A percentile compares a stretch with the other conserved stretches of the same genome.
These are phyloP conservation scores for Ganoderma meredithae DNA, from an alignment of 1,284 basidiomycete genomes.

Conservation along the genomic window DNA sequence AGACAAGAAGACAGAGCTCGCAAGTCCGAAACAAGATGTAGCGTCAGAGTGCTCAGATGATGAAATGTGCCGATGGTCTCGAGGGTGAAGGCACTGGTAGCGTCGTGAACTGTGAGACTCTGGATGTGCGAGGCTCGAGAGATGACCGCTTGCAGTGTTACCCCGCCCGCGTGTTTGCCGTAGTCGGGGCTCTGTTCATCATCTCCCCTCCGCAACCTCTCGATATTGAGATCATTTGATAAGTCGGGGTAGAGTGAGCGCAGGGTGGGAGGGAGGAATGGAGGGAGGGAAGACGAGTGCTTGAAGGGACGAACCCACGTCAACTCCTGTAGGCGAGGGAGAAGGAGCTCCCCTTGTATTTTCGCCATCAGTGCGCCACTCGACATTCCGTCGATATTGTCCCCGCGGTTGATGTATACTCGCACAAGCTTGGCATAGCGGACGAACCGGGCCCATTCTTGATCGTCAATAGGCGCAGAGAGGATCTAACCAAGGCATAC, in stretches of 20 bases:
- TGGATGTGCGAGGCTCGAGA: background rate
- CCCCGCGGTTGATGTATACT: background rate
- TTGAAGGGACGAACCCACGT: background rate
- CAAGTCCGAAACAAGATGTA: background rate
- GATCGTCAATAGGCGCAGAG: background rate
- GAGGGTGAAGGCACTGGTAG: background rate
- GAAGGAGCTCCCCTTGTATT: background rate
- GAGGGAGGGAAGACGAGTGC: conserved; percentile 1
- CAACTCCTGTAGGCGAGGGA: background rate
- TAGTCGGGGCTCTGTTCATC: background rate
- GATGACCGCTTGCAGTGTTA: background rate
- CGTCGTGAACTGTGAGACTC: background rate
- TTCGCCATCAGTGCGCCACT: background rate
- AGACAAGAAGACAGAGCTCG: background rate
- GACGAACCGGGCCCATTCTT: background rate
- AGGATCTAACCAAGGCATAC: background rate
- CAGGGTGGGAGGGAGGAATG: background rate
- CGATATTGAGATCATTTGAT: background rate
- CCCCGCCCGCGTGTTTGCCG: background rate
- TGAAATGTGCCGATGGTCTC: background rate
- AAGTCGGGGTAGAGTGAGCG: background rate
- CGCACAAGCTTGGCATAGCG: background rate
- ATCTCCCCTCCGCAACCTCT: background rate
- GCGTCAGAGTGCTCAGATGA: background rate
- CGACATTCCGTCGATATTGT: conserved; percentile 1